Conservation (phyloP, 345 rosid species). For the Rhodamnia argentea region DNA sequence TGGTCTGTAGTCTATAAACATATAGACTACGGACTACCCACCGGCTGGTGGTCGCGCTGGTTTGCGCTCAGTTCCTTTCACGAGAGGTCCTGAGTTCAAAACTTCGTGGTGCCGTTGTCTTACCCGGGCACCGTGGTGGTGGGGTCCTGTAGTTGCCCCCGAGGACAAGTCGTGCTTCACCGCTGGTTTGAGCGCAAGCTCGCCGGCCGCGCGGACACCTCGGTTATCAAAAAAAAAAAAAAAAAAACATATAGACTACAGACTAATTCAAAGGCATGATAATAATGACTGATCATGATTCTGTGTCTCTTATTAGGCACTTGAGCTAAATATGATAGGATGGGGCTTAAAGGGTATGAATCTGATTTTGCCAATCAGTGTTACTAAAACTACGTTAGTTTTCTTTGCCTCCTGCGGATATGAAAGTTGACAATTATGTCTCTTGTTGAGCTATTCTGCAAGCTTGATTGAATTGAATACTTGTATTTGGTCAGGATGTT, state of each 20-base stretch:
- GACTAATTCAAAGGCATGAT: neutral
- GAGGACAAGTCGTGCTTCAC: too few species aligned
- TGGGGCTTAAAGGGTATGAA: neutral
- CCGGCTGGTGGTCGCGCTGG: too few species aligned
- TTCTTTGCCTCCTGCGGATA: neutral
- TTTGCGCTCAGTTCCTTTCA: too few species aligned
- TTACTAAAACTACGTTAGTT: neutral
- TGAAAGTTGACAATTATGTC: neutral
- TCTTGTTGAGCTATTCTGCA: neutral
- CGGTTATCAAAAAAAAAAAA: too few species aligned
- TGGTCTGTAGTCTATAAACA: too few species aligned
- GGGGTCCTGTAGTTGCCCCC: too few species aligned
- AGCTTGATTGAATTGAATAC: neutral
- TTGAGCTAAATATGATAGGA: neutral
- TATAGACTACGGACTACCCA: neutral
- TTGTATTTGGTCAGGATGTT: constrained; percentile 44
- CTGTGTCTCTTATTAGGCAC: neutral
- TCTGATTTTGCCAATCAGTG: neutral
- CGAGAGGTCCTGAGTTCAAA: too few species aligned
- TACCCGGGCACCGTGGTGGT: too few species aligned
- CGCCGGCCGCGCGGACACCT: too few species aligned
- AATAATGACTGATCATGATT: neutral
- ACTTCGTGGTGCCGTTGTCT: too few species aligned
- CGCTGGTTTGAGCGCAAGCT: too few species aligned
- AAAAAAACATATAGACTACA: too few species aligned